Evolutionary conservation across 1,139 yeast genomes (phyloP).

Genomic region (Hansenula sp.): DNA sequence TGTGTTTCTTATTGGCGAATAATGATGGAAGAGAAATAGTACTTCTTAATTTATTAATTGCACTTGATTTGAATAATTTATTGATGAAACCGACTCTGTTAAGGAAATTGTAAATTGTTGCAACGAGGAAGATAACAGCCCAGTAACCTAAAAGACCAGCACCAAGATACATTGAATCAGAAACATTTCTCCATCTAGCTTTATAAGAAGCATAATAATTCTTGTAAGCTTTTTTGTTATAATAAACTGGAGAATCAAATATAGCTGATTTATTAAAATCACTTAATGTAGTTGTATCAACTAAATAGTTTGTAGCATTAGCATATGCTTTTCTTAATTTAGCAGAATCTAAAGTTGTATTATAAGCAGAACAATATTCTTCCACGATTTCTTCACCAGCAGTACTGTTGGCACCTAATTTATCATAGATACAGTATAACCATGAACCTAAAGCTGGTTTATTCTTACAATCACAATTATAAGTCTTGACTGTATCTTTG

Average conservation of each 20-base stretch:
- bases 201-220: conserved; percentile 33
- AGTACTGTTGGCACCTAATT: conserved; percentile 6
- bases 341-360: conserved; percentile 25
- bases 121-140: conserved; percentile 39
- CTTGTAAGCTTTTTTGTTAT: conserved; percentile 23
- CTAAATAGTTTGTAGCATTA: conserved; percentile 35
- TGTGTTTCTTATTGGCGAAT: conserved; percentile 26
- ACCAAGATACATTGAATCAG: conserved; percentile 43
- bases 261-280: conserved; percentile 25
- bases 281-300: conserved; percentile 25
- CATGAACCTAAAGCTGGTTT: conserved; percentile 25
- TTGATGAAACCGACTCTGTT: conserved; percentile 34
- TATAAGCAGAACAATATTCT: conserved; percentile 13
- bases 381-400: conserved; percentile 13
- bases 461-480: conserved; percentile 22
- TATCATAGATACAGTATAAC: conserved; percentile 21
- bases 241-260: conserved; percentile 25
- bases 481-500: conserved; percentile 12
- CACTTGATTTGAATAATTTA: conserved; percentile 27
- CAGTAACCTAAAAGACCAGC: conserved; percentile 45
- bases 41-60: conserved; percentile 39
- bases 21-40: conserved; percentile 44
- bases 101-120: conserved; percentile 35
- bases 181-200: conserved; percentile 32
- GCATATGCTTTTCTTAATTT: conserved; percentile 33